These are phyloP conservation scores for Fusarium temperatum DNA, from an alignment of 2,329 filamentous ascomycete genomes.

Conservation along the genomic window DNA sequence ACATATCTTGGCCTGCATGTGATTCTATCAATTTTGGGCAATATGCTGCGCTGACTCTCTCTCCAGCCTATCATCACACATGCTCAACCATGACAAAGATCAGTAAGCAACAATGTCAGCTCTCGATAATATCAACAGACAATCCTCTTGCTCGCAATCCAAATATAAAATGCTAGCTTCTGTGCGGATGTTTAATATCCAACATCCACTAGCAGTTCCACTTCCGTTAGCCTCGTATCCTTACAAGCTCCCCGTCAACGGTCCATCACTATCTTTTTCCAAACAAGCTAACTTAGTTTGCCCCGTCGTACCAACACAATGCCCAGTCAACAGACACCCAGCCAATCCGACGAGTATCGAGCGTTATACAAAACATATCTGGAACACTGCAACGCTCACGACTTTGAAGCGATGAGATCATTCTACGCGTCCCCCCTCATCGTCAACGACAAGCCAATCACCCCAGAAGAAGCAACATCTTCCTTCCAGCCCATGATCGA, in stretches of 20 bases:
- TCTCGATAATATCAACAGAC: background rate
- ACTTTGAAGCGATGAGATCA: background rate
- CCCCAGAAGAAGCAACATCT: background rate
- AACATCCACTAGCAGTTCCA: background rate
- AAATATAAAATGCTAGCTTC: background rate
- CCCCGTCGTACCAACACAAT: background rate
- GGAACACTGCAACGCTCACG: slow-evolving; percentile 4
- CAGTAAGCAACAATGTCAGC: background rate
- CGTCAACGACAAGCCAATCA: background rate
- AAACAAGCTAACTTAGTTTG: background rate
- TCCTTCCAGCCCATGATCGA: slow-evolving; percentile 1
- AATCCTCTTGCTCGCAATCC: no score
- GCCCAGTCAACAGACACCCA: background rate
- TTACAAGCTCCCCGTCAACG: background rate
- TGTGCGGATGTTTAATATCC: background rate
- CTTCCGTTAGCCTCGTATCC: background rate
- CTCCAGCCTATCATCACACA: background rate
- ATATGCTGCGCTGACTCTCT: background rate
- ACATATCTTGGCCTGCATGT: background rate
- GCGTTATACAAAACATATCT: background rate
- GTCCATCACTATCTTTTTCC: background rate
- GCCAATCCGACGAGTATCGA: background rate
- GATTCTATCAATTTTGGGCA: rapidly evolving
- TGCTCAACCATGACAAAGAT: background rate
- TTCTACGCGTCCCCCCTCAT: background rate